A percentile compares a stretch with the other conserved stretches of the same genome.
Conservation (phyloP, 768 basidiomycete species). For the Suillus placidus region DNA sequence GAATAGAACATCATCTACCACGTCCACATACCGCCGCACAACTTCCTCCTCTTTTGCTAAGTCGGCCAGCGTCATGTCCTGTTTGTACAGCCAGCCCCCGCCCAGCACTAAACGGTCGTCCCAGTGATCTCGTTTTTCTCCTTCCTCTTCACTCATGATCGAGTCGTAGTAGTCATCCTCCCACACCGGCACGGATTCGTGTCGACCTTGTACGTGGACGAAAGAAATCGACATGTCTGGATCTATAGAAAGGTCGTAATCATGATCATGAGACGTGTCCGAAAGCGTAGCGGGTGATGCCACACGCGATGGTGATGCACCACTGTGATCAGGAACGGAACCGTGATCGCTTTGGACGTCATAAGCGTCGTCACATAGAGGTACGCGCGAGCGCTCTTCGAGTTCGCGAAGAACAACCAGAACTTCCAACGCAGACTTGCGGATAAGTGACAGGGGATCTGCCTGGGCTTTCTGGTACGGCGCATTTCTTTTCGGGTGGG, state of each 20-base stretch:
- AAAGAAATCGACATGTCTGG: constrained; percentile 67
- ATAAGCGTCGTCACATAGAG: constrained; percentile 80
- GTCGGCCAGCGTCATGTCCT: constrained; percentile 57
- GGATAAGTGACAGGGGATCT: constrained; percentile 70
- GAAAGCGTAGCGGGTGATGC: constrained; percentile 48
- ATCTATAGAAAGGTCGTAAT: constrained; percentile 41
- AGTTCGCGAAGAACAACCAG: constrained; percentile 76
- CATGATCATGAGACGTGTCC: constrained; percentile 36
- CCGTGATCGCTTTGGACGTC: constrained; percentile 76
- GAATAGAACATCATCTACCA: constrained; percentile 83
- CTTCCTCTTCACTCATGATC: constrained; percentile 49
- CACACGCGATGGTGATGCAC: constrained; percentile 41
- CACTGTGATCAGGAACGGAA: constrained; percentile 37
- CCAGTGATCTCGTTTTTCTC: constrained; percentile 71
- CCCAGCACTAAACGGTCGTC: constrained; percentile 80
- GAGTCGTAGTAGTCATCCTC: constrained; percentile 56
- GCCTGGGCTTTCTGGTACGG: constrained; percentile 39
- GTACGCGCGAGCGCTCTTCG: constrained; percentile 77
- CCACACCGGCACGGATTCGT: constrained; percentile 77
- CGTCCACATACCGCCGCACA: constrained; percentile 65
- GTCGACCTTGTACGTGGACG: constrained; percentile 67
- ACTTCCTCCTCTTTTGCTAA: constrained; percentile 59
- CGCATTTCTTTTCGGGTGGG: constrained; percentile 37
- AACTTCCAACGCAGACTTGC: constrained; percentile 82
- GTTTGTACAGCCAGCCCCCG: constrained; percentile 81